These are phyloP conservation scores for Mycena vitilis DNA, from an alignment of 768 basidiomycete genomes.

Conservation along the genomic window DNA sequence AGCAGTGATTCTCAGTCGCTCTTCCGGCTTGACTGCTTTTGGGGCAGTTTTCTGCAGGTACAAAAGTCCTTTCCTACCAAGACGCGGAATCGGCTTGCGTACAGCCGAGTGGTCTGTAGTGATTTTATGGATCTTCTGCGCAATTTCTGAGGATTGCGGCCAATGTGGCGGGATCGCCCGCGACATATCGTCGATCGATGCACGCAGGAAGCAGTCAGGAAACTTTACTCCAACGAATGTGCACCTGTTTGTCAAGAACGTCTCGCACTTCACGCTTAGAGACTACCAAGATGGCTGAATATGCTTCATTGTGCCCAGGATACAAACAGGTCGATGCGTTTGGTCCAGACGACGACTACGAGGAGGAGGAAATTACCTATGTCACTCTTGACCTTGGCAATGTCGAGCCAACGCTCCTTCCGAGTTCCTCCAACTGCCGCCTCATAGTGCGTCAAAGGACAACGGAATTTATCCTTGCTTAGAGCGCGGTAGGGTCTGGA, in stretches of 20 bases:
- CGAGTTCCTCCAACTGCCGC: conserved; percentile 75
- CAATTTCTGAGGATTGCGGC: conserved; percentile 8
- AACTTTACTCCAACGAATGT: not conserved
- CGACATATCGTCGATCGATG: conserved; percentile 8
- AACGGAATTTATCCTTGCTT: not conserved
- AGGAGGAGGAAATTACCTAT: conserved; percentile 70
- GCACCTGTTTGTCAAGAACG: conserved; percentile 21
- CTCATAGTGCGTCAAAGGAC: conserved; percentile 70
- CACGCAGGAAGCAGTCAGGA: not conserved
- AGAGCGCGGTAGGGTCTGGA: conserved; percentile 70
- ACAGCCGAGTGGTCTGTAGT: not conserved
- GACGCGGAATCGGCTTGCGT: not conserved
- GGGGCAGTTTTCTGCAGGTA: conserved; percentile 12
- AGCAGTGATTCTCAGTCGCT: conserved; percentile 35
- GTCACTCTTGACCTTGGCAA: conserved; percentile 80
- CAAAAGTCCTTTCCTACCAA: conserved; percentile 13
- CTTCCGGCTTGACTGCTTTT: conserved; percentile 35
- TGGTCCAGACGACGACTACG: conserved; percentile 75
- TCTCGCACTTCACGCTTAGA: too few relatives aligned
- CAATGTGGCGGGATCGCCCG: conserved; percentile 28
- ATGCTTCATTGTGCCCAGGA: conserved; percentile 52
- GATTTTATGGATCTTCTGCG: not conserved
- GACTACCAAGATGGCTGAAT: conserved; percentile 21
- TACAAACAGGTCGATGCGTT: conserved; percentile 76
- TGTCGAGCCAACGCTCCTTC: conserved; percentile 80